Base-by-base conservation (phyloP, 768 basidiomycete genomes). In the Suillus subluteus region DNA sequence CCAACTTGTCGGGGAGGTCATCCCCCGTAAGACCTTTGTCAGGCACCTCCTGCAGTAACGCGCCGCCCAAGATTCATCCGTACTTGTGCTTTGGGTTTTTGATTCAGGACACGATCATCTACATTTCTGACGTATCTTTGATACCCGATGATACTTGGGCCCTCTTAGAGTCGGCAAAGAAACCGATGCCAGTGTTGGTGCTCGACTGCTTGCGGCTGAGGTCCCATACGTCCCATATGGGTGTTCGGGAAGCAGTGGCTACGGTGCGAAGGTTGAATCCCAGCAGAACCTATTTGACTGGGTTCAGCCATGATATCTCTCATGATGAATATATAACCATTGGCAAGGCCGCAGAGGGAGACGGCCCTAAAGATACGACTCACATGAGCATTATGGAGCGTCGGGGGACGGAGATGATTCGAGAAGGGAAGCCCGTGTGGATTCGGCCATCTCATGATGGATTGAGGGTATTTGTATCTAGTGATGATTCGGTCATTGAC, bases 71-170 rank as follows among this genome's bases (percentile, higher is more conserved):
- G 58, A 81, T 87, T 21, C 77, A 79, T n/a, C 90, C 90, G 2
- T 91, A 88, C 73, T 72, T 86, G 61, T 89, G 86, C 72, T 84
- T 89, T 71, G 91, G 89, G 37, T 93, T 93, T 80, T 83, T 86
- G 72, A 81, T 92, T 56, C 85, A 89, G 71, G 80, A 89, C 43
- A 78, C 84, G 38, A 77, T 96, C 56, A 81, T 88, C 16, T 96
- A 96, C 79, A 82, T 97, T 66, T 90, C 91, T 35, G 96, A 98
- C 75, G 91, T 90, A 50, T 93, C 91, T 11, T 79, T 85, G 70
- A 91, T 97, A 64, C 94, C 95, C 2, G 86, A 91, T 9, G 82
- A 86, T 43, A 85, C 88, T 48, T 94, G 91, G 91, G 72, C 76
- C 23, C 71, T 87, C 62, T 77, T 89, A 62, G 69, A 75, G 41